These are phyloP conservation scores for Nicotiana noctiflora DNA, from an alignment of 257 asterid species.

Conservation along the genomic window DNA sequence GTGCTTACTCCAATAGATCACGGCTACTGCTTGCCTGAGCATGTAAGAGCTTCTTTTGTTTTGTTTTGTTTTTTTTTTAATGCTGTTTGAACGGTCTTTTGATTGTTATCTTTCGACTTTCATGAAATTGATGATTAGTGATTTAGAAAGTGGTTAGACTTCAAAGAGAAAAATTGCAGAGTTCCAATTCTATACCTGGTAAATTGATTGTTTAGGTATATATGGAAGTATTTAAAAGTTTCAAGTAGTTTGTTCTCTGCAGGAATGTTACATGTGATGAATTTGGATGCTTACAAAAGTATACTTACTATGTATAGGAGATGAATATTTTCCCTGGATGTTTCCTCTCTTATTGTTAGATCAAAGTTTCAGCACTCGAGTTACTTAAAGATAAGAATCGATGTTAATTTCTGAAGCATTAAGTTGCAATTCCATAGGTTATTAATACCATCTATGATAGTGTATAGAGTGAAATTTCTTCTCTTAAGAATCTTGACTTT, in stretches of 20 bases:
- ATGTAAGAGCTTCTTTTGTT: conserved; percentile 24
- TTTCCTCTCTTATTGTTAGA: background rate
- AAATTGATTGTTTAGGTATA: background rate
- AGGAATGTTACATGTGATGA: background rate
- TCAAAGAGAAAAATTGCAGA: background rate
- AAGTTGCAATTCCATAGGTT: background rate
- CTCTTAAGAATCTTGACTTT: too few relatives aligned
- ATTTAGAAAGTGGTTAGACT: too few relatives aligned
- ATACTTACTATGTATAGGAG: background rate
- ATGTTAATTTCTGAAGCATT: background rate
- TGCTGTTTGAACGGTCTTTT: too few relatives aligned
- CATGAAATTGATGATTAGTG: too few relatives aligned
- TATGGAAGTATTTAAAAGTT: background rate
- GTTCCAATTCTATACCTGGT: background rate
- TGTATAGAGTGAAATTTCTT: background rate
- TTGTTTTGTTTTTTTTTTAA: too few relatives aligned
- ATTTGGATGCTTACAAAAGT: background rate
- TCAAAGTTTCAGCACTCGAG: background rate
- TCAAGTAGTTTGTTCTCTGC: background rate
- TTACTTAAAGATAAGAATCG: background rate
- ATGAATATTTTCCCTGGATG: background rate
- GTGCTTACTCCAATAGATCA: conserved; percentile 63
- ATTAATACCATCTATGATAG: background rate
- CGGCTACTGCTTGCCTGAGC: conserved; percentile 82
- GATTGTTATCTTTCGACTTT: too few relatives aligned